Base-by-base conservation (phyloP, 169 alveolate species). In the Babesia bigemina region DNA sequence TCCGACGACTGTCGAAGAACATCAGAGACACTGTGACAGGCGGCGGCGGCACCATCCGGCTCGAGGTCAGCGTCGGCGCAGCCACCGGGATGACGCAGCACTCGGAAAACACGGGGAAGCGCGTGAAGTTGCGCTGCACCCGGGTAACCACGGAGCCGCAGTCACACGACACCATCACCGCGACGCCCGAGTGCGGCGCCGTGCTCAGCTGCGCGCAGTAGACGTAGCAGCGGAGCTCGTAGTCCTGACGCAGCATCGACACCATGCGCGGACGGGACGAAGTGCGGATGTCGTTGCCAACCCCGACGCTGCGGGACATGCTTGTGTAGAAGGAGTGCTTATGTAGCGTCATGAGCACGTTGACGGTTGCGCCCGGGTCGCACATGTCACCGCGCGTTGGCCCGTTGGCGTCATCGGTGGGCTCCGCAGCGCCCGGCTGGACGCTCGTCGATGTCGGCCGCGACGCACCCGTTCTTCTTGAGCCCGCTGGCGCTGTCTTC, bases 181-280 rank as follows among this genome's bases (percentile, higher is more conserved):
- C 55, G 48, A 72, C 56, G 50, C 70, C 67, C 9, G 70, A 33
- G 55, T 71, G 59, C 21, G 76, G 75, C 13, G 73, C 62, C 33
- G 49, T 19, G 47, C 55, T 70, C 52, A 81, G 60, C 24, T 58
- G 66, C 9, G 85, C 85, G 26, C 76, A 69, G 53, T 81, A 72
- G 19, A 94, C 55, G 72, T 94, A 94, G 61, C 96, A 90, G 61
- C 98, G 86, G 66, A 94, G 60, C 75, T 94, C 95, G 60, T 92
- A 92, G 45, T 92, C 95, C 67, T 85, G 87, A 28, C 84, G 84
- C 56, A 86, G 74, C 75, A 93, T 73, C 48, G 90, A 75, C 75
- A 87, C 87, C 73, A 96, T 79, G 33, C 83, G 65, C n/a, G 67
- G 75, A 33, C 66, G 88, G 11, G 86, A 90, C 62, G 79, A 60